phyloP scores from a whole-genome alignment of 1,284 basidiomycete genomes.

The Trichosporon asahii region DNA sequence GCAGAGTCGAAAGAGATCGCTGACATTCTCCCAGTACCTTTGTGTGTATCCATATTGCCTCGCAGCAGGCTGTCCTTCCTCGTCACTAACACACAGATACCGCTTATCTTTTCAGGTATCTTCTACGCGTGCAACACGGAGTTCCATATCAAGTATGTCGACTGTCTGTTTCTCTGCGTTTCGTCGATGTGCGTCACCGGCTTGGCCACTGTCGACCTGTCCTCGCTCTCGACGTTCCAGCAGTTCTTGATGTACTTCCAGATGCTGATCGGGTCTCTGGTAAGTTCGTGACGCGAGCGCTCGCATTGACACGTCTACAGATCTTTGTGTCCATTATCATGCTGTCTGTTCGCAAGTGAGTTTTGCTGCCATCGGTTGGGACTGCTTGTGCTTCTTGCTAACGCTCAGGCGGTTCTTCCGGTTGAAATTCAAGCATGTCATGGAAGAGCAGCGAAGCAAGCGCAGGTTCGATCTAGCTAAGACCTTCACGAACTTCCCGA shows the following conservation, averaged over 20 bases:
- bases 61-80: background rate
- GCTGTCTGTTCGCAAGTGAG: constrained; percentile 48
- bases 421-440: constrained; percentile 65
- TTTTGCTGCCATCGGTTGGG: background rate
- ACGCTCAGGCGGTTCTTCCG: constrained; percentile 66
- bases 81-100: constrained; percentile 37
- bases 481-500: constrained; percentile 36
- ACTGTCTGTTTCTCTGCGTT: constrained; percentile 55
- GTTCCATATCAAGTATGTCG: constrained; percentile 54
- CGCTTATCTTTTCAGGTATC: constrained; percentile 54
- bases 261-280: constrained; percentile 50
- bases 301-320: constrained; percentile 24
- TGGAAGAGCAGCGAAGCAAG: constrained; percentile 53
- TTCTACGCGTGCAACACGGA: constrained; percentile 50
- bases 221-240: constrained; percentile 53
- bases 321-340: constrained; percentile 51
- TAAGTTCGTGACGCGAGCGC: constrained; percentile 27
- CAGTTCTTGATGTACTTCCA: constrained; percentile 53
- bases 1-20: background rate
- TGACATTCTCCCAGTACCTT: constrained; percentile 35
- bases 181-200: constrained; percentile 57
- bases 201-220: constrained; percentile 54
- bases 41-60: constrained; percentile 31
- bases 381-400: background rate
- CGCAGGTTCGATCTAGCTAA: constrained; percentile 31